Percentiles rank a stretch among this genome's conserved stretches.
Evolutionary conservation across 805 yeast genomes (phyloP).

Genomic region (Yarrowia deformans): DNA sequence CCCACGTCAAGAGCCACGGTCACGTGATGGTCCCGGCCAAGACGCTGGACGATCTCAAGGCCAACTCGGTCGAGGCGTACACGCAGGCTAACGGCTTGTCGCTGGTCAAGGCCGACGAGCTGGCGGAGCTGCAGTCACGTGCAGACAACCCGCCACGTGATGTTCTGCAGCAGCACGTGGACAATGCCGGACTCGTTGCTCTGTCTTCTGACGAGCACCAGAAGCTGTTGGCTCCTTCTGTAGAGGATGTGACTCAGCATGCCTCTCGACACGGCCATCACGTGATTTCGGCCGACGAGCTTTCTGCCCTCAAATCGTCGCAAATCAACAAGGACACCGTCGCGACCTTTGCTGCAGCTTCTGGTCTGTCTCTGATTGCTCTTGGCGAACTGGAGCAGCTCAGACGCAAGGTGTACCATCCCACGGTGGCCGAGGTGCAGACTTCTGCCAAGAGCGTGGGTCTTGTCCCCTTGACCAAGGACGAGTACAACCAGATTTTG

Average conservation of each 20-base stretch:
- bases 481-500: conserved; percentile 34
- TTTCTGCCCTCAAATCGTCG: conserved; percentile 1
- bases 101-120: conserved; percentile 42
- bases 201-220: conserved; percentile 2
- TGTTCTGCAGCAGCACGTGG: conserved; percentile 5
- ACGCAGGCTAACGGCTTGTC: conserved; percentile 38
- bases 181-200: conserved; percentile 12
- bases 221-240: conserved; percentile 6
- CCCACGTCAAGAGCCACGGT: conserved; percentile 48
- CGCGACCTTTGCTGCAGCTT: background rate
- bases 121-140: conserved; percentile 42
- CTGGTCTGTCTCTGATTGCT: conserved; percentile 38
- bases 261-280: conserved; percentile 8
- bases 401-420: conserved; percentile 34
- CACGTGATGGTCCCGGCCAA: conserved; percentile 46
- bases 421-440: conserved; percentile 19
- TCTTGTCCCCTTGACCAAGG: conserved; percentile 36
- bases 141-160: conserved; percentile 26
- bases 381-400: conserved; percentile 5
- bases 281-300: conserved; percentile 19
- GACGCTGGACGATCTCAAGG: conserved; percentile 23
- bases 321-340: conserved; percentile 24
- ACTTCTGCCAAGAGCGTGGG: conserved; percentile 40
- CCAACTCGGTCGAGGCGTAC: conserved; percentile 32
- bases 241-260: conserved; percentile 6